A percentile compares a stretch with the other conserved stretches of the same genome.
phyloP scores from a whole-genome alignment of 805 yeast genomes.

The Grigorovia yakushimaensis region DNA sequence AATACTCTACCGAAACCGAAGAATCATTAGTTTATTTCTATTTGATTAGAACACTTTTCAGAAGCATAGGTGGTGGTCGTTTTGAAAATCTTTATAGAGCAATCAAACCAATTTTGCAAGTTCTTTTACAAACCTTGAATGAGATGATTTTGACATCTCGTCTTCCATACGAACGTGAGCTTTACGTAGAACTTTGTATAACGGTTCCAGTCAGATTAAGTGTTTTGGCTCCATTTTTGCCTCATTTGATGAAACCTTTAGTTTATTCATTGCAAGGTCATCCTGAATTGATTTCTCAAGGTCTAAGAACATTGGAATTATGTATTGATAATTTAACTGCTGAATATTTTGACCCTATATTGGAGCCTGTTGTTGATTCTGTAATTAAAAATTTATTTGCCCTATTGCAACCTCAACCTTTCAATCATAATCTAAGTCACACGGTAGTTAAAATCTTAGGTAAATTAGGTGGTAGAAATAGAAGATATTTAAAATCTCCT shows the following conservation, averaged over 20 bases:
- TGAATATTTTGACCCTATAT: constrained; percentile 92
- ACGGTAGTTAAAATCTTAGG: constrained; percentile 90
- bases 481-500: constrained; percentile 73
- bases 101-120: constrained; percentile 83
- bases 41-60: constrained; percentile 75
- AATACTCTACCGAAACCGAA: constrained; percentile 70
- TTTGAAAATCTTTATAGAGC: constrained; percentile 89
- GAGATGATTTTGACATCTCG: constrained; percentile 74
- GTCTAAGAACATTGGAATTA: constrained; percentile 84
- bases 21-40: constrained; percentile 89
- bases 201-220: constrained; percentile 94
- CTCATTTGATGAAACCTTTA: constrained; percentile 80
- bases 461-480: constrained; percentile 91
- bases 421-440: constrained; percentile 90
- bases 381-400: constrained; percentile 90
- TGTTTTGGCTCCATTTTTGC: constrained; percentile 86
- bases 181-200: constrained; percentile 87
- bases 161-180: constrained; percentile 82
- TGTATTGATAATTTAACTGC: constrained; percentile 96
- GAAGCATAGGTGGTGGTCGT: constrained; percentile 95
- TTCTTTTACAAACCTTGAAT: constrained; percentile 74
- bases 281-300: constrained; percentile 89
- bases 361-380: constrained; percentile 92
- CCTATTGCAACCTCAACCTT: constrained; percentile 84
- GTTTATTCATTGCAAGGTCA: constrained; percentile 85